Percentiles rank a stretch among this genome's conserved stretches.
Conservation (phyloP, 2,329 filamentous ascomycete genomes). For the Monosporascus ibericus region DNA sequence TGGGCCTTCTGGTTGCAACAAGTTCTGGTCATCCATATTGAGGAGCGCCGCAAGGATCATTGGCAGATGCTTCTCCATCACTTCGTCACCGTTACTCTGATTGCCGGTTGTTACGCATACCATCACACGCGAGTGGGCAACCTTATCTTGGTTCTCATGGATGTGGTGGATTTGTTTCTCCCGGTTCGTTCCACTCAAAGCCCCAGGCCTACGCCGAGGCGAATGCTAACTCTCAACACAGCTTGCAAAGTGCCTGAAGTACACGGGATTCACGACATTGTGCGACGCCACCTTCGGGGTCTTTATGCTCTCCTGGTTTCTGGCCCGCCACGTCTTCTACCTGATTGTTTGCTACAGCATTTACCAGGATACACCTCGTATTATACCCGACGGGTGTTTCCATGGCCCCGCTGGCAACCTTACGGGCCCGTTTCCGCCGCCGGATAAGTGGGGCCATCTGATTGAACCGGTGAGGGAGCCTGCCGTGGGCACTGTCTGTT, state of each 20-base stretch:
- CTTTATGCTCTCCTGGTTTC: constrained; percentile 81
- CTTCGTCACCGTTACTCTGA: constrained; percentile 76
- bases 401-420: constrained; percentile 49
- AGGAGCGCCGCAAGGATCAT: constrained; percentile 90
- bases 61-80: constrained; percentile 96
- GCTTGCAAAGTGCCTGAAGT: constrained; percentile 91
- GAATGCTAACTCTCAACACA: constrained; percentile 28
- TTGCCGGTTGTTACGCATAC: constrained; percentile 79
- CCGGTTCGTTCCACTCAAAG: constrained; percentile 53
- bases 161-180: constrained; percentile 82
- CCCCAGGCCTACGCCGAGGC: background rate
- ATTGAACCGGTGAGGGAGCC: constrained; percentile 68
- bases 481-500: constrained; percentile 67
- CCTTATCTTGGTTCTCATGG: constrained; percentile 86
- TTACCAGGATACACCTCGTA: constrained; percentile 55
- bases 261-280: constrained; percentile 65
- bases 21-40: constrained; percentile 88
- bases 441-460: constrained; percentile 54
- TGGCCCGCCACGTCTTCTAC: constrained; percentile 77
- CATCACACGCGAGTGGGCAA: constrained; percentile 83
- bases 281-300: constrained; percentile 81
- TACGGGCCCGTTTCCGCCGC: constrained; percentile 46
- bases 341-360: constrained; percentile 77
- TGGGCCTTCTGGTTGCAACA: constrained; percentile 93
- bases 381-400: constrained; percentile 69